Base-by-base conservation (phyloP, 148 eudicot genomes). In the Nepenthes gracilis region DNA sequence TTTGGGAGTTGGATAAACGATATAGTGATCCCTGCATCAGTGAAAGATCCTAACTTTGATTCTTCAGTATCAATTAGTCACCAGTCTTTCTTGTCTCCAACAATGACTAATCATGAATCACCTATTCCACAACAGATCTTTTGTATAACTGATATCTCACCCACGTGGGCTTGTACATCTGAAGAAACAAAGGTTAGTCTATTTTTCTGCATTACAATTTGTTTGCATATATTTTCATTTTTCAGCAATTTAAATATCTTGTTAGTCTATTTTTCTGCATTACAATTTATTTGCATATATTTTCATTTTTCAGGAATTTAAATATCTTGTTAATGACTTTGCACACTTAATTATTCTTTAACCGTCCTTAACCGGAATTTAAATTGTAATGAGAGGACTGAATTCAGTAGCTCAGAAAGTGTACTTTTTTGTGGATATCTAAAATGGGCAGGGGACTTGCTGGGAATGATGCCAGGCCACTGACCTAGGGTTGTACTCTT, bases 111-210 rank as follows among this genome's bases (percentile, higher is more conserved):
- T 35, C 62, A 62, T 52, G 77, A 65, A 57, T 60, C 72, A 12
- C 50, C 84, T 58, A 33, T 66, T 65, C 59, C 74, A 33, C 69
- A 79, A 61, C 80, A 78, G 68, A 82, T 79, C 58, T 88, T 93
- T 72, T 72, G 65, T 60, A 82, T 93, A 61, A 83, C 83, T 36
- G 95, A 88, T 55, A 51, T 92, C 70, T 88, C 96, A 49, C 98
- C 86, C 12, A 51, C 81, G 53, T 88, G 88, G 88, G 95, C 88
- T 58, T 74, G 55, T 62, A 69, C 95, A 58, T 74, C 65, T 64
- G 91, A 88, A 79, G 89, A 80, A 68, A 80, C 98, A 56, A 93
- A 93, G 96, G 98, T 93, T 59, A 54, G 71, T 63, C 48, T 61
- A 40, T 12, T 7, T 52, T 6, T 5, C 6, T 49, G 15, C 13